These are phyloP conservation scores for Hypoxylon sp. DNA, from an alignment of 2,329 filamentous ascomycete species.

Conservation along the genomic window DNA sequence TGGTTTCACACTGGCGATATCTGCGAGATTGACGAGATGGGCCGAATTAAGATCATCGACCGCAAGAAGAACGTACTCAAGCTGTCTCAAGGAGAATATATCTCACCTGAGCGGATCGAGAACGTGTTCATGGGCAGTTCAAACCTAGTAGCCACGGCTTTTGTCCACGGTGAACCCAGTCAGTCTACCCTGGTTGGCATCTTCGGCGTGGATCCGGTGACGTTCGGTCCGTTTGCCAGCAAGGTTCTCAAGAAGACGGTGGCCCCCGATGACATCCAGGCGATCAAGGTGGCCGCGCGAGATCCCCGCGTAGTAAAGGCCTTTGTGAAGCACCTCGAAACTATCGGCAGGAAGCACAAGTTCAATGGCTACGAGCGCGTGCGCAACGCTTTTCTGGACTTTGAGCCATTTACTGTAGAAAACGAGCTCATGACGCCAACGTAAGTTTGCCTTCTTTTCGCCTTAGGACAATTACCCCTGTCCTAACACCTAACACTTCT, in stretches of 20 bases:
- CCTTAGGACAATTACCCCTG: background rate
- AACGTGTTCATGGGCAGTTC: constrained; percentile 90
- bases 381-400: constrained; percentile 75
- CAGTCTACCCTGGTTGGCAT: constrained; percentile 86
- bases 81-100: constrained; percentile 96
- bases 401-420: constrained; percentile 93
- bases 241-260: constrained; percentile 79
- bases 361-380: constrained; percentile 94
- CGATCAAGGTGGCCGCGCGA: constrained; percentile 73
- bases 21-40: constrained; percentile 82
- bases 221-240: constrained; percentile 83
- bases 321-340: constrained; percentile 81
- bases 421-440: constrained; percentile 91
- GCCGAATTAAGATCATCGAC: constrained; percentile 93
- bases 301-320: constrained; percentile 79
- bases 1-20: constrained; percentile 99
- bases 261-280: constrained; percentile 71
- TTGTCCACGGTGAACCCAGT: constrained; percentile 89
- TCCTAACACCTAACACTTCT: background rate
- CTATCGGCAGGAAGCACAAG: constrained; percentile 83
- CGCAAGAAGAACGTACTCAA: constrained; percentile 99
- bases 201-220: constrained; percentile 86
- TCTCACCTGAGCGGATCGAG: constrained; percentile 96
- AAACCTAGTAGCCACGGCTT: constrained; percentile 81
- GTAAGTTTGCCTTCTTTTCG: constrained; percentile 64